Conservation (phyloP, 1,284 basidiomycete species). For the Malassezia globosa region DNA sequence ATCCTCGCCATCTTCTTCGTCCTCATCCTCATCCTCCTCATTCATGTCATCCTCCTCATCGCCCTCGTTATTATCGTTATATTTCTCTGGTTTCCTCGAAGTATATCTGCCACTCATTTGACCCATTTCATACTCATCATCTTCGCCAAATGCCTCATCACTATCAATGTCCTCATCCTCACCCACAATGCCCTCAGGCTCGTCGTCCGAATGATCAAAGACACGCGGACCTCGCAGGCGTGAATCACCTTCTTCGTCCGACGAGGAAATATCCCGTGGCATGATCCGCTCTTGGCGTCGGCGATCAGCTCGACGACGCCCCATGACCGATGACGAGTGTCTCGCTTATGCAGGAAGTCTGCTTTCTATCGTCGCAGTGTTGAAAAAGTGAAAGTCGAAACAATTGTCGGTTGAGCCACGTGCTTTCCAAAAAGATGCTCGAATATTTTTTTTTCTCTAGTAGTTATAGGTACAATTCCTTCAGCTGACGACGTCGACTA, state of each 20-base stretch:
- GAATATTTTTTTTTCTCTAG: no score
- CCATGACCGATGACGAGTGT: no score
- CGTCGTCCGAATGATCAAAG: constrained; percentile 30
- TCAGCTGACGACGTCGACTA: no score
- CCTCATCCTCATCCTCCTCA: constrained; percentile 17
- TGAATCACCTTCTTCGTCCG: constrained; percentile 1
- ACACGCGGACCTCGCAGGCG: constrained; percentile 24
- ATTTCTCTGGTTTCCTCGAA: no score
- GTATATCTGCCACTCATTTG: not conserved
- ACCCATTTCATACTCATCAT: constrained; percentile 28
- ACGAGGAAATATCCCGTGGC: not conserved
- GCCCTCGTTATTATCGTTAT: constrained; percentile 1
- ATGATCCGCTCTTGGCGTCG: not conserved
- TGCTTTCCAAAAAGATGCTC: no score
- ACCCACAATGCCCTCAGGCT: constrained; percentile 24
- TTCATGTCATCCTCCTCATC: constrained; percentile 11
- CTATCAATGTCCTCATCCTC: constrained; percentile 45
- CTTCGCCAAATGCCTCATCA: constrained; percentile 43
- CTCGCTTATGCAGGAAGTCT: no score
- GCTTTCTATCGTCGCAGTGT: not conserved
- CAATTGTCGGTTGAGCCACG: no score
- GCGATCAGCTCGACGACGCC: not conserved
- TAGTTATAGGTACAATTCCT: no score
- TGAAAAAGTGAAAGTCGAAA: no score
- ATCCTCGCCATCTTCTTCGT: constrained; percentile 28